A percentile compares a stretch with the other conserved stretches of the same genome.
phyloP scores from a whole-genome alignment of 1,284 basidiomycete species.

The Ustilago tritici region DNA sequence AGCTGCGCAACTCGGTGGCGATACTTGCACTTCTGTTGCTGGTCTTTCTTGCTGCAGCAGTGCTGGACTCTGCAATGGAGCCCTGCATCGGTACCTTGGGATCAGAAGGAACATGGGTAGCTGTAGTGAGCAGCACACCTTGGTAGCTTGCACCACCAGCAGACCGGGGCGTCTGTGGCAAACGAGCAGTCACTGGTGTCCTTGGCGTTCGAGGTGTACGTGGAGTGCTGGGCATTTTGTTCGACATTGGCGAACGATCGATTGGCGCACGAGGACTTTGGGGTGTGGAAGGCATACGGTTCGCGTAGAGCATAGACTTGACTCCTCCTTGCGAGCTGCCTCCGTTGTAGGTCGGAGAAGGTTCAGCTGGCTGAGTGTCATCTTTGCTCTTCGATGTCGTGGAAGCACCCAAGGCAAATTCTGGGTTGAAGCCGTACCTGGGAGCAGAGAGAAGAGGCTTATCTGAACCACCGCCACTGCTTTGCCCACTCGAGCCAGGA shows the following conservation, averaged over 20 bases:
- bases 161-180: slow-evolving; percentile 17
- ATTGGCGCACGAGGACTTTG: slow-evolving; percentile 21
- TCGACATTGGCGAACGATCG: slow-evolving; percentile 3
- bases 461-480: slow-evolving; percentile 21
- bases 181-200: slow-evolving; percentile 18
- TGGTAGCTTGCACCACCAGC: slow-evolving; percentile 18
- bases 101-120: slow-evolving; percentile 18
- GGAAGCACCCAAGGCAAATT: slow-evolving; percentile 18
- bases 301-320: slow-evolving; percentile 30
- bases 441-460: slow-evolving; percentile 21
- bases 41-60: neutral
- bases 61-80: neutral
- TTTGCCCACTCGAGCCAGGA: slow-evolving; percentile 2
- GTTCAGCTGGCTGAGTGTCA: slow-evolving; percentile 20
- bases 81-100: neutral
- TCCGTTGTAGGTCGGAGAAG: slow-evolving; percentile 26
- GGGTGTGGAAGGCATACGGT: slow-evolving; percentile 4
- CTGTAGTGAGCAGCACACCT: slow-evolving; percentile 36
- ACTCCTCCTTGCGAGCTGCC: slow-evolving; percentile 16
- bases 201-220: slow-evolving; percentile 12
- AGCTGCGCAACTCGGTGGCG: slow-evolving; percentile 23
- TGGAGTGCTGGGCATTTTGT: slow-evolving; percentile 3
- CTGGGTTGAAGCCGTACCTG: slow-evolving; percentile 36
- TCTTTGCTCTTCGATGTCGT: neutral
- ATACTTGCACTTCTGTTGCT: slow-evolving; percentile 25